These are phyloP conservation scores for Aspergillus ostianus DNA, from an alignment of 495 filamentous ascomycete species.

Conservation along the genomic window DNA sequence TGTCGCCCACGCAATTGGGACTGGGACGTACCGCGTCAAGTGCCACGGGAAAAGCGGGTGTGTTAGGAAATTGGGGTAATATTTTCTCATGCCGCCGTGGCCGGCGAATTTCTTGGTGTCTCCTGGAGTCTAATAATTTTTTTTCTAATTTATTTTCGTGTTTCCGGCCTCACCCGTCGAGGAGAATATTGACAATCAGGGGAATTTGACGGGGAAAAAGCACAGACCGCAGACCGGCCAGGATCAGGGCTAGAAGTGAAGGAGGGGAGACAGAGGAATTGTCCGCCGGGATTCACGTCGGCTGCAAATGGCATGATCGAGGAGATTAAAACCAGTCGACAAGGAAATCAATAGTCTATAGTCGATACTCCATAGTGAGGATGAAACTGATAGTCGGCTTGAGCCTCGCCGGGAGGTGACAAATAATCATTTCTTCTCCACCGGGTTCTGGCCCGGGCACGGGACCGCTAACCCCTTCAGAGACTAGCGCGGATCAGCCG, in stretches of 20 bases:
- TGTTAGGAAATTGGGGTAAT: not conserved
- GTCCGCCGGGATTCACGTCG: not conserved
- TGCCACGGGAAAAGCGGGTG: slow-evolving; percentile 2
- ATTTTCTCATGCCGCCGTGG: not conserved
- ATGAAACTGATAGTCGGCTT: not conserved
- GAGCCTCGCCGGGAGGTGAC: not conserved
- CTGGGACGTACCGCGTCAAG: slow-evolving; percentile 1
- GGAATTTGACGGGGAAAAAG: not conserved
- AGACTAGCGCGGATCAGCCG: not conserved
- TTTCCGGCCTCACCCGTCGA: not conserved
- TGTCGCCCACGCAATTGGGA: slow-evolving; percentile 5
- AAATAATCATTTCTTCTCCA: not conserved
- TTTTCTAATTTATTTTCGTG: too few species aligned
- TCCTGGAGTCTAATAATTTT: too few species aligned
- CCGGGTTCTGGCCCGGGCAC: too few species aligned
- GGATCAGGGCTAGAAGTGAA: not conserved
- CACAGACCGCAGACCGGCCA: not conserved
- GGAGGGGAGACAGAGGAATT: not conserved
- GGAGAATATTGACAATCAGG: not conserved
- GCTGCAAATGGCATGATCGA: not conserved
- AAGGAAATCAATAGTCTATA: too few species aligned
- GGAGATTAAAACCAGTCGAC: not conserved
- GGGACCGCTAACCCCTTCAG: not conserved
- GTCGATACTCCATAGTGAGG: not conserved
- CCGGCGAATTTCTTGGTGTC: not conserved